Evolutionary conservation across 306 rosid genomes (phyloP), one percentile per base, ranked within the genome.

Genomic region (Arachis stenosperma): DNA sequence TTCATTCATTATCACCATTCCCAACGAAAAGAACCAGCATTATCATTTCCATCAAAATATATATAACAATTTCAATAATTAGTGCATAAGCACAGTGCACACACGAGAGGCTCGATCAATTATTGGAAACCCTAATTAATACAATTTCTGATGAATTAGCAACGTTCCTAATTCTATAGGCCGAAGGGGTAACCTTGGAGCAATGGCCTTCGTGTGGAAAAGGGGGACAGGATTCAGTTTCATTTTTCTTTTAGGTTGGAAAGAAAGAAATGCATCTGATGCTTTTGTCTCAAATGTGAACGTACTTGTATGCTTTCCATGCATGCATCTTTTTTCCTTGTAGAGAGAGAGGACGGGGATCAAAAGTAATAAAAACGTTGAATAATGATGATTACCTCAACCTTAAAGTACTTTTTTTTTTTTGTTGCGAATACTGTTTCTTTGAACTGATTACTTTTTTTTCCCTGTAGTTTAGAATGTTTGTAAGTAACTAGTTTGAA

Each of bases 261-360:
- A 52, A 84, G 37, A 33, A 33, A 33, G 85, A 80, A 82, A 73
- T 83, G 86, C 83, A 71, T 67, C 50, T 51, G 82, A 53, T 59
- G 78, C 88, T 82, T 83, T 83, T 83, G 53, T 70, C 60, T 61
- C 47, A 78, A 78, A 81, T 76, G 76, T 81, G 57, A 66, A 63
- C 73, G 77, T 68, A 81, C 75, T 69, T 83, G 66, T 67, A 81
- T 81, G 86, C 82, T 88, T 83, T 88, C 79, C 42, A 88, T 85
- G 86, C 73, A 70, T 57, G 78, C 65, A 61, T 77, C 52, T 61
- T 69, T 66, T 55, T 75, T 33, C 22, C 27, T 22, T 22, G 27
- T 22, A 43, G 37, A 43, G 66, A 65, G 48, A 53, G 10, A 29
- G 57, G 37, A 37, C 6, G 17, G 62, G 56, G 30, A 1, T 5